Percentiles rank a stretch among this genome's conserved stretches.
Evolutionary conservation across 371 early-diverging fungal genomes (phyloP).

Genomic region (Entomophthora muscae): DNA sequence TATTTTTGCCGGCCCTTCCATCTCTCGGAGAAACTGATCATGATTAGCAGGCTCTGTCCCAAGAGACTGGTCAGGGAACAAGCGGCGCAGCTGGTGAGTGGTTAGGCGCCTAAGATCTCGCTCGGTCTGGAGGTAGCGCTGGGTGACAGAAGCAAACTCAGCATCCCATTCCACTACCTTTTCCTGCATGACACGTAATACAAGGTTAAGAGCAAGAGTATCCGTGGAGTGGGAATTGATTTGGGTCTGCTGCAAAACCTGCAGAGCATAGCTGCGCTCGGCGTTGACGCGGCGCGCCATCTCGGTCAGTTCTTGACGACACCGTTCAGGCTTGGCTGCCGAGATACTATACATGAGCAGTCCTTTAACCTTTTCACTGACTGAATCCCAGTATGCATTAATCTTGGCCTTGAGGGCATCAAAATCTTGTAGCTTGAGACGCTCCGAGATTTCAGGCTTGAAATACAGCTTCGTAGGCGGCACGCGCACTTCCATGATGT

Average conservation of each 20-base stretch:
- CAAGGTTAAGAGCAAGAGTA: slow-evolving; percentile 51
- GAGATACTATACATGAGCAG: slow-evolving; percentile 42
- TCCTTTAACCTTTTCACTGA: slow-evolving; percentile 34
- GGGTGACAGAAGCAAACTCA: slow-evolving; percentile 51
- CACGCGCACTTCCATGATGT: slow-evolving; percentile 53
- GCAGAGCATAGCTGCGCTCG: slow-evolving; percentile 59
- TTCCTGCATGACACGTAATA: slow-evolving; percentile 50
- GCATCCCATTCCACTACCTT: slow-evolving; percentile 66
- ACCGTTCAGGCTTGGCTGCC: slow-evolving; percentile 36
- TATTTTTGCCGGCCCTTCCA: not conserved
- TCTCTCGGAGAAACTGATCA: not conserved
- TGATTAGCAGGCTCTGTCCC: not conserved
- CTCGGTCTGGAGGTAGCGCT: slow-evolving; percentile 57
- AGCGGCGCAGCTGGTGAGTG: slow-evolving; percentile 33
- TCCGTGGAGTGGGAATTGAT: slow-evolving; percentile 59
- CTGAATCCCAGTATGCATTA: slow-evolving; percentile 47
- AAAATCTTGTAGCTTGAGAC: slow-evolving; percentile 40
- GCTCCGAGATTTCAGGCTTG: slow-evolving; percentile 26
- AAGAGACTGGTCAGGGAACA: slow-evolving; percentile 34
- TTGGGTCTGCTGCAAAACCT: slow-evolving; percentile 58
- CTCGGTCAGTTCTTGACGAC: slow-evolving; percentile 34
- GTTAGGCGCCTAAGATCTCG: slow-evolving; percentile 44
- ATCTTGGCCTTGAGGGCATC: slow-evolving; percentile 35
- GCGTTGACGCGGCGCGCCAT: slow-evolving; percentile 41
- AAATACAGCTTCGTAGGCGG: slow-evolving; percentile 54